Percentiles rank a stretch among this genome's conserved stretches.
Conservation (phyloP, 2,329 filamentous ascomycete species). For the Talaromyces islandicus region DNA sequence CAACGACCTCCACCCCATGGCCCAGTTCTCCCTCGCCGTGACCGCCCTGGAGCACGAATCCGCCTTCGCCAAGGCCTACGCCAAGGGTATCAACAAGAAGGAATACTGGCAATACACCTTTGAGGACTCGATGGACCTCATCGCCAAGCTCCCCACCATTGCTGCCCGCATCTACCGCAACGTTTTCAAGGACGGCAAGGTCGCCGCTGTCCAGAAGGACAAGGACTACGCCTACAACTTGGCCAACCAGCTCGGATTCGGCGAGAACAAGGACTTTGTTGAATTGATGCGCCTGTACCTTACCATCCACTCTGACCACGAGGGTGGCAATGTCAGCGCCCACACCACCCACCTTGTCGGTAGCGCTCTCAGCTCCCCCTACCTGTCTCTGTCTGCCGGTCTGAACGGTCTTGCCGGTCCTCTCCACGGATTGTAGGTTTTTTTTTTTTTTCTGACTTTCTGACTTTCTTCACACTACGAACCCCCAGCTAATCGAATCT, state of each 20-base stretch:
- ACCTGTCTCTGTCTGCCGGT: constrained; percentile 92
- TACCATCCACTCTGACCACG: constrained; percentile 99
- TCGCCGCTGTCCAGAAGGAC: constrained; percentile 91
- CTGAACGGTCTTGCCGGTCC: constrained; percentile 97
- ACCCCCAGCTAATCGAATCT: not conserved
- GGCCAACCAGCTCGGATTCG: constrained; percentile 97
- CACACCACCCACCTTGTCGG: constrained; percentile 99
- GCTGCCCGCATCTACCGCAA: constrained; percentile 99
- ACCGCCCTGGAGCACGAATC: constrained; percentile 98
- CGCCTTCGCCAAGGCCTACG: constrained; percentile 95
- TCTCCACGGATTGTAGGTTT: constrained; percentile 74
- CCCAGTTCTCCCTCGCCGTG: constrained; percentile 96
- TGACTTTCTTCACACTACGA: not conserved
- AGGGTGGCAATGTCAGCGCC: constrained; percentile 97
- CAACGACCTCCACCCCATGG: constrained; percentile 98
- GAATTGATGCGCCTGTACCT: constrained; percentile 98
- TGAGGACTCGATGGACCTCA: constrained; percentile 99
- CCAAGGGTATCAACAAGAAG: constrained; percentile 98
- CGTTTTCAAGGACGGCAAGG: constrained; percentile 99
- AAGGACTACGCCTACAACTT: constrained; percentile 99
- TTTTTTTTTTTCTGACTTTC: not conserved
- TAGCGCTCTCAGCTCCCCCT: constrained; percentile 91
- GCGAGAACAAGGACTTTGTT: constrained; percentile 90
- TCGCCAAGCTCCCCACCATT: constrained; percentile 98
- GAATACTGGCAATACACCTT: constrained; percentile 99